Evolutionary conservation across 306 rosid genomes (phyloP), one percentile per base, ranked within the genome.

Genomic region (Begonia loranthoides): DNA sequence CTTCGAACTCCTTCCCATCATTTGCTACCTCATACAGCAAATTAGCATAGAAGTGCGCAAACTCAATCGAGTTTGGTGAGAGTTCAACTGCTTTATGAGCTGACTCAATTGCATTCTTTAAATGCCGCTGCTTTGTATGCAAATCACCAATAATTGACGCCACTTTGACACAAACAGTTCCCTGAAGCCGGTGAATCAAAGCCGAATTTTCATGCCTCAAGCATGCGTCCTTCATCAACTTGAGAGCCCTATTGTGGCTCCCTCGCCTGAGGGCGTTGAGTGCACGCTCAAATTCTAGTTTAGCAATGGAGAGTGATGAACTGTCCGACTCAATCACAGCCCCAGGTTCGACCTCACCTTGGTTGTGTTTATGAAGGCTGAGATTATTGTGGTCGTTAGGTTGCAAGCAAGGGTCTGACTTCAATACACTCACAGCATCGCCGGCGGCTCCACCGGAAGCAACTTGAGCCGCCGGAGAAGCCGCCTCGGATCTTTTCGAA

Each of bases 221-320:
- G 54, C 87, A 70, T 17, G 67, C 51, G 65, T 92, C 99, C 79
- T 79, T 83, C 87, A 87, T 76, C 41, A 86, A 71, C 76, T 81
- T 71, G 61, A 92, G 68, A 21, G 99, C 96, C 74, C 79, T 83
- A 22, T 65, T 78, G 61, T 92, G 96, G 60, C 81, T 92, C 17
- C 99, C 99, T 1, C 99, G 96, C 40, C 99, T 73, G 24, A 78
- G 74, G 46, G 94, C 76, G 24, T 68, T 85, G 17, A 86, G 83
- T 59, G 95, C 94, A 12, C 79, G 73, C 69, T 90, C 99, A 50
- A 94, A 90, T 61, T 92, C 96, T 3, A 67, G 69, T 77, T 77
- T 92, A 65, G 78, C 74, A 12, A 79, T 10, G 38, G 83, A 65
- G 74, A 55, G 66, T 13, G 66, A 64, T 9, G 76, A 65, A 19